Evolutionary conservation across 2,329 filamentous ascomycete species (phyloP).

Genomic region (Gyromitra esculenta): DNA sequence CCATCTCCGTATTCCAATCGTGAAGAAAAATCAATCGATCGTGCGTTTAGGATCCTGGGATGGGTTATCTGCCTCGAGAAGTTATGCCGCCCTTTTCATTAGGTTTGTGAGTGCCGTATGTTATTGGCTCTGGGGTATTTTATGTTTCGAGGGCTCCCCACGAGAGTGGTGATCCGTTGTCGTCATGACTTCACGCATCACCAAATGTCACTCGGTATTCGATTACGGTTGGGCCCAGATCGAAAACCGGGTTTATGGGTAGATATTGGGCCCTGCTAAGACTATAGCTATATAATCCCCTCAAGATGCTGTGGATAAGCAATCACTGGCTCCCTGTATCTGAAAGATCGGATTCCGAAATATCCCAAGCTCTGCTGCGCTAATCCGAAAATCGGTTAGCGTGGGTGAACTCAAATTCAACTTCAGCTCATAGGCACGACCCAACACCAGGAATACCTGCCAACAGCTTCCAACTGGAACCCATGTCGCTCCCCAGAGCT

Average conservation of each 20-base stretch:
- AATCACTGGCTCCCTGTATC: background rate
- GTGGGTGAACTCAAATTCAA: slow-evolving; percentile 6
- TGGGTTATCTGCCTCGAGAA: background rate
- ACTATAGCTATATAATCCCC: background rate
- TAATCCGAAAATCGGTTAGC: slow-evolving; percentile 5
- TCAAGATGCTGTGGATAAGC: background rate
- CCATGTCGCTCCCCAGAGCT: background rate
- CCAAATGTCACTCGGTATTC: slow-evolving; percentile 14
- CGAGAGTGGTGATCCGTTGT: background rate
- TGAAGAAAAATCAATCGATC: slow-evolving; percentile 4
- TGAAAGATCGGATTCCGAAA: background rate
- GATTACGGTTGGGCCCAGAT: background rate
- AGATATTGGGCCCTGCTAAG: background rate
- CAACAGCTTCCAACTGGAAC: background rate
- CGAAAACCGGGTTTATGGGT: slow-evolving; percentile 1
- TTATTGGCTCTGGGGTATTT: background rate
- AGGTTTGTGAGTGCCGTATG: background rate
- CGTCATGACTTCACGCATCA: background rate
- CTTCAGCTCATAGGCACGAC: background rate
- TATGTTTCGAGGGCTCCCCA: background rate
- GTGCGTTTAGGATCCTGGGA: background rate
- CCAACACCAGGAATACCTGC: background rate
- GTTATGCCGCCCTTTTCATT: background rate
- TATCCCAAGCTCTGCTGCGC: background rate
- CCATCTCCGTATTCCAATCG: slow-evolving; percentile 68